Evolutionary conservation across 228 moss, liverwort and hornwort species (phyloP), one percentile per base, ranked within the genome.

Genomic region (Sphagnum magellanicum): DNA sequence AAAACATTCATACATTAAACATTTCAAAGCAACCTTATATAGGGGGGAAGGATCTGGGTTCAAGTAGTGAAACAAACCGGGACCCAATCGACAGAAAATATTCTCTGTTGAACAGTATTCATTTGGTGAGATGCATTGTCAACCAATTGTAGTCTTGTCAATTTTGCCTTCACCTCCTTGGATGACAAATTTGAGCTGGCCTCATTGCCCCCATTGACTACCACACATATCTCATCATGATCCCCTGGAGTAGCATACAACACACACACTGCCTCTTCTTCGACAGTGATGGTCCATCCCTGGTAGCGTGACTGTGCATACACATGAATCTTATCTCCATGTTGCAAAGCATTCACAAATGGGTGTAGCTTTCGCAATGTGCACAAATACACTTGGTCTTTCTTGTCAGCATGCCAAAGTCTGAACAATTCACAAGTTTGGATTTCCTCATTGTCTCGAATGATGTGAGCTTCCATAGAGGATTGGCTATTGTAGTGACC

Each of bases 341-440:
- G 49, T 48, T 60, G 58, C n/a, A 60, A n/a, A 47, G 46, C n/a
- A 55, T 14, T 55, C 11, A 69, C 60, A 48, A 69, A 69, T 47
- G 69, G 48, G n/a, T 69, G 48, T 5, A 9, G 46, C 16, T 59
- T 60, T 46, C 49, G 69, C 14, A 69, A 59, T 69, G 69, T 60
- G 60, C 69, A 69, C 5, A 69, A 17, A 69, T 69, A 69, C 10
- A 69, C 59, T 55, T 69, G 60, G 59, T 69, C 49, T 6, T 15
- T 12, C 6, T 10, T 14, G 48, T 69, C 69, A 13, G 60, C 69
- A 5, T 69, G 48, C 49, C 50, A 32, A 13, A 69, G 9, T n/a
- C 11, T 49, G 69, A 59, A 60, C 58, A 69, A 60, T 46, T 8
- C 0, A 10, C 59, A 32, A 5, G n/a, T 13, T 6, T 60, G 15